Base-by-base conservation (phyloP, 1,284 basidiomycete genomes). In the Tetrapyrgos nigripes region DNA sequence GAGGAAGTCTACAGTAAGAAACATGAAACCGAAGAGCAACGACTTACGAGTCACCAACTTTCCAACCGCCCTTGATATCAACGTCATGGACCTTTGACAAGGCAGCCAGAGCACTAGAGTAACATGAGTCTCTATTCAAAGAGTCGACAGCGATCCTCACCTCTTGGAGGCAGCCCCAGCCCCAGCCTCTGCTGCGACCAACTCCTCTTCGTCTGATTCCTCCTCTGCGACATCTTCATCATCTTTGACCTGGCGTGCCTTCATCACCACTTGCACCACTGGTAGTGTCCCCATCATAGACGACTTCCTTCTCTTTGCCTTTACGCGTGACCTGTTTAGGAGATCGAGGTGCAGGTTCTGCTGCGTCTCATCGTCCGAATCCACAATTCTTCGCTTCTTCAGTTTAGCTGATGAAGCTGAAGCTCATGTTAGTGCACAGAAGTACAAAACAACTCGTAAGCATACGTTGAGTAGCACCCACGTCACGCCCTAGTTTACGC, bases 1-100 rank as follows among this genome's bases (percentile, higher is more conserved):
- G 62, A 5, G 40, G n/a, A 21, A 23, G 14, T 23, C 49, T 29
- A 50, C 35, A 56, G 68, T 58, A 53, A 24, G 23, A 53, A 54
- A 23, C 14, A 4, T 14, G 44, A 24, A 13, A 23, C 53, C 29
- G 9, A 27, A 49, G 10, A 40, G 40, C n/a, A 17, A 26, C 26
- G 11, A 82, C 92, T 66, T 69, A 96, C 94, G 94, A 85, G 65
- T 91, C 83, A 26, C 94, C 95, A 31, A 79, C 79, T 77, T 94
- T 92, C 96, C 96, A 98, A 2, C 90, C 91, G 51, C 91, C 90
- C 60, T 87, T 82, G 14, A 94, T 80, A 66, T 94, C 92, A 1
- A 94, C 89, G n/a, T 91, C 88, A 19, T 80, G 72, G 54, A 82
- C 87, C 63, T 83, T 82, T 24, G 81, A 82, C 31, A 93, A 70